Conservation (phyloP, 345 rosid species). For the Anastatica hierochuntica region DNA sequence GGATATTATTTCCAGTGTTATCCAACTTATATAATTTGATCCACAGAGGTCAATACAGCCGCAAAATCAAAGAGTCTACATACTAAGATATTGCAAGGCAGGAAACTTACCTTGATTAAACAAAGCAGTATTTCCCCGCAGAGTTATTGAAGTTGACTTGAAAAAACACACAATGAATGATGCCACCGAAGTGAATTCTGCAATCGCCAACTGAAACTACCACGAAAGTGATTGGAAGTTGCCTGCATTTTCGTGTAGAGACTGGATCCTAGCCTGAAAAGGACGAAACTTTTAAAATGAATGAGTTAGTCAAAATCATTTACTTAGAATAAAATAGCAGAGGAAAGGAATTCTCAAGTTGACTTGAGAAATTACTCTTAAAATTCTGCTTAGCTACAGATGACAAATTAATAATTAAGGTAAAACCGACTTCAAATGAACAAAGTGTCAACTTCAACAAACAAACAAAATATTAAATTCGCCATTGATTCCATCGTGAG, state of each 20-base stretch:
- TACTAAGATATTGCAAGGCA: not conserved
- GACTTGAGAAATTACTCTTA: conserved; percentile 3
- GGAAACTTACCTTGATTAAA: conserved; percentile 5
- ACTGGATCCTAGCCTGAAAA: not conserved
- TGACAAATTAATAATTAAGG: not conserved
- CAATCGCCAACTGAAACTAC: conserved; percentile 10
- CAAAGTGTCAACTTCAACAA: conserved; percentile 1
- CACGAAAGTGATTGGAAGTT: conserved; percentile 14
- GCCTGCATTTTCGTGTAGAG: conserved; percentile 11
- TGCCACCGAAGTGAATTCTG: conserved; percentile 1
- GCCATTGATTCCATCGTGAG: conserved; percentile 10
- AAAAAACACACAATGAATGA: conserved; percentile 3
- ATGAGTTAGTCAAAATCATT: conserved; percentile 4
- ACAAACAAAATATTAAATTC: conserved; percentile 18
- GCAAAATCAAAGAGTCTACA: not conserved
- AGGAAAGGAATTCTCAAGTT: not conserved
- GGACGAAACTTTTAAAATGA: not conserved
- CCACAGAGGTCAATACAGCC: not conserved
- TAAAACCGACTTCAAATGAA: not conserved
- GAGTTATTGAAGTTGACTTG: not conserved
- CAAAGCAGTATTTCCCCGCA: not conserved
- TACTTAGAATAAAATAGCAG: not conserved
- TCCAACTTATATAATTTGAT: not conserved
- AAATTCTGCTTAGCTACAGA: not conserved
- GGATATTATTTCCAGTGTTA: not conserved